phyloP scores from a whole-genome alignment of 1,139 yeast genomes.

The Hyphopichia wangnamkhiaoensis region DNA sequence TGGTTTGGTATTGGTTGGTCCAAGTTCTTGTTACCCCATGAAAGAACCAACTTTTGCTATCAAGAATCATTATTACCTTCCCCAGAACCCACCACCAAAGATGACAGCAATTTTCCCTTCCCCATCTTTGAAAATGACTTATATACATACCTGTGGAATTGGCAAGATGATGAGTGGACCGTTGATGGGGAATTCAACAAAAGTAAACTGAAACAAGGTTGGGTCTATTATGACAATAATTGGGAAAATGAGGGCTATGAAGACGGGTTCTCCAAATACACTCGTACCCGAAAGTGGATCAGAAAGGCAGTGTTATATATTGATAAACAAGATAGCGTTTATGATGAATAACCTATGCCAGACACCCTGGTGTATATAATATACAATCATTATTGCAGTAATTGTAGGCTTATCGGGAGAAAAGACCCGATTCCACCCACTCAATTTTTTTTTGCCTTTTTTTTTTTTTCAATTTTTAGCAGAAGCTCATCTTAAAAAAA shows the following conservation, averaged over 20 bases:
- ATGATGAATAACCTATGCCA: constrained; percentile 21
- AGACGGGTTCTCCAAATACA: constrained; percentile 53
- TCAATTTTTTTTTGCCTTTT: constrained; percentile 2
- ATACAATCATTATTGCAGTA: too few species aligned
- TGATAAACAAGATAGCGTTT: constrained; percentile 37
- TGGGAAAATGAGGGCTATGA: constrained; percentile 45
- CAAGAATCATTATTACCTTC: constrained; percentile 39
- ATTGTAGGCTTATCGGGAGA: too few species aligned
- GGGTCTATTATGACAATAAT: constrained; percentile 54
- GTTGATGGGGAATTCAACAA: constrained; percentile 43
- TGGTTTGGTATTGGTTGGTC: constrained; percentile 68
- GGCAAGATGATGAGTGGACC: constrained; percentile 56
- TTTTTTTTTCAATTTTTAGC: not conserved
- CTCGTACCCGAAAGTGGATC: constrained; percentile 53
- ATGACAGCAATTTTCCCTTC: constrained; percentile 37
- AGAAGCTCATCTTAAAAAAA: not conserved
- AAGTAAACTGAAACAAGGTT: constrained; percentile 42
- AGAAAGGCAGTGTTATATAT: constrained; percentile 49
- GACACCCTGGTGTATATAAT: too few species aligned
- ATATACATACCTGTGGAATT: constrained; percentile 50
- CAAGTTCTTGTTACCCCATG: constrained; percentile 50
- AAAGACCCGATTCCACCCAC: not conserved
- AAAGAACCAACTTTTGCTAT: constrained; percentile 50
- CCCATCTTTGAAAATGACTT: constrained; percentile 48
- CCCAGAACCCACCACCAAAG: constrained; percentile 24